Base-by-base conservation (phyloP, 73 alveolate species). In the Stentor roeselii region DNA sequence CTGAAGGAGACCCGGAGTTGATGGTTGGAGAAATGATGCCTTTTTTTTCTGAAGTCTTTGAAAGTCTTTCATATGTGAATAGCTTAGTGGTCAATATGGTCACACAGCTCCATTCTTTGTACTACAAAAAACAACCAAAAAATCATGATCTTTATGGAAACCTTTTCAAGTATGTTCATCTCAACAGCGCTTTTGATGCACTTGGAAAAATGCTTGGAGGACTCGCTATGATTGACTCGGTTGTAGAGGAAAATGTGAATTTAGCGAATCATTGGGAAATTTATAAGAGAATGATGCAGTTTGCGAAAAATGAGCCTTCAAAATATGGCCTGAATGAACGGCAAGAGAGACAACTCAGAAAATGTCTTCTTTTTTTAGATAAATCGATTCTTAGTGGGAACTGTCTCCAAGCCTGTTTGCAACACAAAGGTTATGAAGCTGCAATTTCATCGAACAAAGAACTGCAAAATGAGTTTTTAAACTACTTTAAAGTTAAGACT, bases 181-280 rank as follows among this genome's bases (percentile, higher is more conserved):
- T 90, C 60, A 83, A 75, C 39, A 84, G 87, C 67, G 88, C 93
- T 39, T 92, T 94, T 82, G 94, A 92, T 82, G 92, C 90, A 40
- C 84, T 94, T 3, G 98, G 98, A 27, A 78, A 84, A 74, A 88
- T 90, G 58, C 85, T 94, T 58, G 83, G 92, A 32, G 84, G 89
- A 3, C 82, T 91, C 34, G 89, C 91, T 60, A 84, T 87, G 27
- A 83, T 94, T 39, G 98, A 94, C 85, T 76, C 88, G 59, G 95
- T 93, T n/a, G 93, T 94, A 36, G 88, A 85, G 31, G 96, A 94
- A 60, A 94, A 94, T 80, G 87, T 90, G 39, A 92, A 94, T 83
- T 86, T 94, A 41, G 83, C 84, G 31, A 84, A 88, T 38, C 95
- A 92, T 80, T 94, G 97, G 97, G 92, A 92, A 36, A 76, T 87